Conservation (phyloP, 257 asterid genomes). For the Fraxinus pennsylvanica region DNA sequence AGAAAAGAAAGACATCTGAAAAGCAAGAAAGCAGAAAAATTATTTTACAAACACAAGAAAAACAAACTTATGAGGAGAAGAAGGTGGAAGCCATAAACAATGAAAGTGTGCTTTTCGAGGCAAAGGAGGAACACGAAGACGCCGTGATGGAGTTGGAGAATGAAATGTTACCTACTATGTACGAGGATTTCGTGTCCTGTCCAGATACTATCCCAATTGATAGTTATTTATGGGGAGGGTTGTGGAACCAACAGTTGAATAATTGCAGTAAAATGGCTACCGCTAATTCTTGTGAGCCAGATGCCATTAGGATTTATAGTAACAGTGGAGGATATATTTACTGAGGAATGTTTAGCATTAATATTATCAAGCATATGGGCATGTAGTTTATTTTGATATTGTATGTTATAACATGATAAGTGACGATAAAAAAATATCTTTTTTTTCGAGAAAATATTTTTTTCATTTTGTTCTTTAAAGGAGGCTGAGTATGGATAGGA, state of each 20-base stretch:
- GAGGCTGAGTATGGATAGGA: not conserved
- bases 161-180: not conserved
- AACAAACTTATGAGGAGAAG: conserved; percentile 14
- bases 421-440: not conserved
- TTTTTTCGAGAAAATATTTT: not conserved
- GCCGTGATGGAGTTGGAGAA: not conserved
- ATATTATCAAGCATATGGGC: not conserved
- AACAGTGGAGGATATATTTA: conserved; percentile 40
- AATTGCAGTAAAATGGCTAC: conserved; percentile 31
- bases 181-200: conserved; percentile 28
- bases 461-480: not conserved
- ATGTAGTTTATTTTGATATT: not conserved
- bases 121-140: not conserved
- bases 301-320: conserved; percentile 21
- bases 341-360: conserved; percentile 9
- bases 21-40: conserved; percentile 21
- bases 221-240: conserved; percentile 48
- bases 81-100: not conserved
- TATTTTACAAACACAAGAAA: not conserved
- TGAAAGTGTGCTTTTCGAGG: not conserved
- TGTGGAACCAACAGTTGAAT: conserved; percentile 46
- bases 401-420: not conserved
- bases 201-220: conserved; percentile 36
- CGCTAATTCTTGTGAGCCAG: conserved; percentile 26
- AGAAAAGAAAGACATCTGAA: conserved; percentile 15